Conservation (phyloP, 176 grass and related monocot species). For the Thalia dealbata region DNA sequence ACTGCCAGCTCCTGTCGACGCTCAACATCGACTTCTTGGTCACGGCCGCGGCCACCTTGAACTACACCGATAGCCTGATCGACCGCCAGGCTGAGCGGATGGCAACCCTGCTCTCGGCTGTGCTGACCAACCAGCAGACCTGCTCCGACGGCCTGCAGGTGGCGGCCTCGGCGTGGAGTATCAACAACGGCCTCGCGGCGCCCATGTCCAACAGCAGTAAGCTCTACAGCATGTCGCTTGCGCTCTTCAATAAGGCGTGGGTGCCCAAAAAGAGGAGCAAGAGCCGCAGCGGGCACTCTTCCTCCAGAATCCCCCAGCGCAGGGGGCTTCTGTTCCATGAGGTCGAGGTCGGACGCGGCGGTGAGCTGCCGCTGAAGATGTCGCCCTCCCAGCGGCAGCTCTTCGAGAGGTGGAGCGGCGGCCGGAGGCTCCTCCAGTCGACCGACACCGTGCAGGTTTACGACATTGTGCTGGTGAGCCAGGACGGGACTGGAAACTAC, state of each 20-base stretch:
- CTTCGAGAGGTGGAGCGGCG: constrained; percentile 17
- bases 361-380: constrained; percentile 32
- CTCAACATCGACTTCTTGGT: constrained; percentile 75
- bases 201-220: constrained; percentile 50
- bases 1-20: constrained; percentile 62
- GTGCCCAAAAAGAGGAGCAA: constrained; percentile 32
- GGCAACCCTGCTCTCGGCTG: constrained; percentile 68
- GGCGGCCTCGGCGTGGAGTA: constrained; percentile 58
- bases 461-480: constrained; percentile 41
- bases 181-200: constrained; percentile 42
- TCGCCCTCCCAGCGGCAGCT: constrained; percentile 22
- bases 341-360: background rate
- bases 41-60: constrained; percentile 30
- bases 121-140: constrained; percentile 90
- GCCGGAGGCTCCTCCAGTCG: constrained; percentile 19
- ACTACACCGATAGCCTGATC: constrained; percentile 32
- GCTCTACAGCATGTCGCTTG: constrained; percentile 70
- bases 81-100: constrained; percentile 57
- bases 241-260: constrained; percentile 81
- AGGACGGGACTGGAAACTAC: constrained; percentile 49
- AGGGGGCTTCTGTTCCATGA: constrained; percentile 31
- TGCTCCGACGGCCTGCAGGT: constrained; percentile 55
- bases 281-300: constrained; percentile 19
- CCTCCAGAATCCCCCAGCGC: constrained; percentile 16
- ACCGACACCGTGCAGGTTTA: constrained; percentile 29